Evolutionary conservation across 345 rosid genomes (phyloP).

Genomic region (Gossypium longicalyx): DNA sequence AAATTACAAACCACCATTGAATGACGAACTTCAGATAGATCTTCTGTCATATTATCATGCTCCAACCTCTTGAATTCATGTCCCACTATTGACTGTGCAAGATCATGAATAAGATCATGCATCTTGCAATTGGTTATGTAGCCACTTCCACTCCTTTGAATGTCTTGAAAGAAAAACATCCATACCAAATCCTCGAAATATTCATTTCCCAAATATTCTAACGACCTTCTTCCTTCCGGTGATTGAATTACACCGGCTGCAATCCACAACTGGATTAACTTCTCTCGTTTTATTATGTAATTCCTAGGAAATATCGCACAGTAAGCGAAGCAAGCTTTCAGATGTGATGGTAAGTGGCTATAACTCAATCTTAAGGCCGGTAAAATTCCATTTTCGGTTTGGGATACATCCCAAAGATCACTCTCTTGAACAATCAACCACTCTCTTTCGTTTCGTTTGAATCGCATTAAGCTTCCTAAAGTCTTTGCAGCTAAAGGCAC

Average conservation of each 20-base stretch:
- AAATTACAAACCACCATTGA: slow-evolving; percentile 5
- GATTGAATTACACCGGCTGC: slow-evolving; percentile 26
- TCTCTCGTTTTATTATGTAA: slow-evolving; percentile 14
- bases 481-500: slow-evolving; percentile 27
- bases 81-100: slow-evolving; percentile 15
- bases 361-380: slow-evolving; percentile 26
- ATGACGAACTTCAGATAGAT: slow-evolving; percentile 9
- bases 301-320: slow-evolving; percentile 28
- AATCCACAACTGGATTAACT: slow-evolving; percentile 26
- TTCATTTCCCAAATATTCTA: slow-evolving; percentile 18
- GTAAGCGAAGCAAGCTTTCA: slow-evolving; percentile 25
- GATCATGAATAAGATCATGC: slow-evolving; percentile 38
- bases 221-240: not conserved
- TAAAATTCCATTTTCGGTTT: slow-evolving; percentile 16
- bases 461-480: slow-evolving; percentile 25
- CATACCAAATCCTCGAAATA: slow-evolving; percentile 22
- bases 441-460: slow-evolving; percentile 19
- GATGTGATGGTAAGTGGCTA: slow-evolving; percentile 23
- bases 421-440: slow-evolving; percentile 21
- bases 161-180: slow-evolving; percentile 27
- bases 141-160: not conserved
- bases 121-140: slow-evolving; percentile 12
- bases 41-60: not conserved
- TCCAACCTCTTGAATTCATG: slow-evolving; percentile 6
- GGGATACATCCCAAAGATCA: slow-evolving; percentile 18